phyloP scores from a whole-genome alignment of 371 early-diverging fungal species.

The Actinomortierella wolfii region DNA sequence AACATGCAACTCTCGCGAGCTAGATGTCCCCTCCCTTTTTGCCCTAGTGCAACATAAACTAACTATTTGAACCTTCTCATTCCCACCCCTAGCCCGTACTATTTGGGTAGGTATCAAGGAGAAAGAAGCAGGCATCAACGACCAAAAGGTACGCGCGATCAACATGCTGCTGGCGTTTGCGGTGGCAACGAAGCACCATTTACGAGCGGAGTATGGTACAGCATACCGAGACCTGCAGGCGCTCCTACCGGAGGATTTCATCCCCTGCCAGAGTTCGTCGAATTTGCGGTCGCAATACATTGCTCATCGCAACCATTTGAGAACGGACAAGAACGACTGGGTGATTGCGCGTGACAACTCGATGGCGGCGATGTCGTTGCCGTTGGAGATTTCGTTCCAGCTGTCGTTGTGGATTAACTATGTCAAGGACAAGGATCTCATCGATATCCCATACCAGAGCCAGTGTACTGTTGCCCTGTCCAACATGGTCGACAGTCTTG shows the following conservation, averaged over 20 bases:
- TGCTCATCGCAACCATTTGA: conserved; percentile 33
- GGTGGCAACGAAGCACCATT: conserved; percentile 70
- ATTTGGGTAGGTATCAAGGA: conserved; percentile 69
- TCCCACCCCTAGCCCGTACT: conserved; percentile 48
- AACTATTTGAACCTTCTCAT: too few relatives aligned
- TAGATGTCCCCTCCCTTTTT: too few relatives aligned
- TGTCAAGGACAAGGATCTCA: conserved; percentile 50
- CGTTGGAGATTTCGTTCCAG: conserved; percentile 62
- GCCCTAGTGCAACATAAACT: too few relatives aligned
- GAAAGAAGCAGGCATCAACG: conserved; percentile 52
- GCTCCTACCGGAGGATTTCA: conserved; percentile 51
- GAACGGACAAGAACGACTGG: conserved; percentile 29
- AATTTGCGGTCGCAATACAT: conserved; percentile 35
- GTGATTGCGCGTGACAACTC: conserved; percentile 32
- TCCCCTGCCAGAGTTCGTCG: conserved; percentile 27
- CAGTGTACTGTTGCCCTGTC: conserved; percentile 56
- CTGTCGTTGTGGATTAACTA: conserved; percentile 58
- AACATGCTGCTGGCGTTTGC: conserved; percentile 75
- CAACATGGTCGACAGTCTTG: conserved; percentile 66
- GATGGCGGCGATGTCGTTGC: conserved; percentile 55
- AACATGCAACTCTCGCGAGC: too few relatives aligned
- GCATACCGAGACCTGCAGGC: conserved; percentile 60
- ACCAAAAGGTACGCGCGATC: conserved; percentile 74
- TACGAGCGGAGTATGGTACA: conserved; percentile 68
- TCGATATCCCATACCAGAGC: conserved; percentile 56